Conservation (phyloP, 495 filamentous ascomycete genomes). For the Penicillium ucsense region DNA sequence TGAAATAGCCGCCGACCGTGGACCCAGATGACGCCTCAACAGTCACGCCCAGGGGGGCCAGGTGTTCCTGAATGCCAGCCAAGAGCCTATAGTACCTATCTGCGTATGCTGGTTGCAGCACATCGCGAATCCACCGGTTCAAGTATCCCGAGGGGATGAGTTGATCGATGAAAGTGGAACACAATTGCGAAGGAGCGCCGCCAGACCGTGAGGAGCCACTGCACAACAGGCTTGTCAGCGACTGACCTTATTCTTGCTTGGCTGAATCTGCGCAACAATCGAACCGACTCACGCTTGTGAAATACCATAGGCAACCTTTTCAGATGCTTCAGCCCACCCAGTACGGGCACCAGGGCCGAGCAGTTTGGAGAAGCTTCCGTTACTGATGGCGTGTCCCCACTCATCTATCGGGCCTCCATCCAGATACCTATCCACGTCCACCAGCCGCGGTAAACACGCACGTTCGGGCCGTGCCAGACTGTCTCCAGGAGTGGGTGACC, state of each 20-base stretch:
- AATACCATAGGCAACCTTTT: constrained; percentile 56
- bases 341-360: constrained; percentile 68
- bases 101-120: constrained; percentile 44
- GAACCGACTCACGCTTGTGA: constrained; percentile 47
- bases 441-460: constrained; percentile 55
- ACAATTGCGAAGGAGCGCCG: constrained; percentile 65
- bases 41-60: constrained; percentile 50
- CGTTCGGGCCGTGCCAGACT: constrained; percentile 16
- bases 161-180: constrained; percentile 53
- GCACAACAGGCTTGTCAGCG: constrained; percentile 1
- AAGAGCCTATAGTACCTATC: constrained; percentile 45
- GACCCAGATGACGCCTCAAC: constrained; percentile 25
- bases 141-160: constrained; percentile 44
- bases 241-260: neutral
- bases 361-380: constrained; percentile 80
- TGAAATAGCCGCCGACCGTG: constrained; percentile 63
- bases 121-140: constrained; percentile 38
- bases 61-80: constrained; percentile 41
- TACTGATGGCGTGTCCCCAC: constrained; percentile 70
- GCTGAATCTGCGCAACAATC: neutral
- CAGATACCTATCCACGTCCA: constrained; percentile 63
- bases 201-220: constrained; percentile 64
- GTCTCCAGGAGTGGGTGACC: constrained; percentile 36
- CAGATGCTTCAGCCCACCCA: constrained; percentile 71
- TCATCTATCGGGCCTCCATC: constrained; percentile 43